phyloP scores from a whole-genome alignment of 2,329 filamentous ascomycete species.

The Trichoderma koningiopsis region DNA sequence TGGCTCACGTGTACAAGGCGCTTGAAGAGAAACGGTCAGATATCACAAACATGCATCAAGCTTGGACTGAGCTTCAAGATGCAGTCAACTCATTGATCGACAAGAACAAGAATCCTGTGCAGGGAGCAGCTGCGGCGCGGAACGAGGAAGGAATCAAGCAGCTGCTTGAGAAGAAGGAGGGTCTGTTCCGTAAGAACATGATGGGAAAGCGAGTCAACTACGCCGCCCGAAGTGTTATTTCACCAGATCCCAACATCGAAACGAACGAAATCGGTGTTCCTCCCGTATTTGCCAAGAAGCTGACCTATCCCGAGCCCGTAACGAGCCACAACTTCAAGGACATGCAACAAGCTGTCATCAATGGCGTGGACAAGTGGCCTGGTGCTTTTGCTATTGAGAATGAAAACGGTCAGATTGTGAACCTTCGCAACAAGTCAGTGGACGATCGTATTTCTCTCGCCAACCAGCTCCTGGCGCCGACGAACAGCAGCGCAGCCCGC shows the following conservation, averaged over 20 bases:
- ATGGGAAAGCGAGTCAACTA: slow-evolving; percentile 99
- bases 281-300: slow-evolving; percentile 93
- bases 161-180: slow-evolving; percentile 97
- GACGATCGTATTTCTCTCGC: slow-evolving; percentile 89
- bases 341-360: slow-evolving; percentile 93
- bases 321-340: slow-evolving; percentile 97
- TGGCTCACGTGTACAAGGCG: slow-evolving; percentile 66
- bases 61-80: slow-evolving; percentile 84
- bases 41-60: slow-evolving; percentile 76
- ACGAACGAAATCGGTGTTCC: slow-evolving; percentile 98
- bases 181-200: slow-evolving; percentile 98
- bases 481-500: slow-evolving; percentile 71
- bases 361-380: slow-evolving; percentile 90
- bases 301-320: slow-evolving; percentile 96
- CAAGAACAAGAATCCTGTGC: slow-evolving; percentile 79
- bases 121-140: slow-evolving; percentile 73
- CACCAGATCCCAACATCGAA: slow-evolving; percentile 96
- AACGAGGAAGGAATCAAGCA: slow-evolving; percentile 97
- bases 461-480: slow-evolving; percentile 88
- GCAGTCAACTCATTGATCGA: slow-evolving; percentile 92
- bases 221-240: slow-evolving; percentile 95
- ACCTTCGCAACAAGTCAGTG: slow-evolving; percentile 79
- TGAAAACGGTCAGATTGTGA: slow-evolving; percentile 89
- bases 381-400: slow-evolving; percentile 94
- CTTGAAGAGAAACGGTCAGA: slow-evolving; percentile 50